Percentiles rank a stretch among this genome's conserved stretches.
These are phyloP conservation scores for Auriscalpium orientale DNA, from an alignment of 768 basidiomycete species.

Conservation along the genomic window DNA sequence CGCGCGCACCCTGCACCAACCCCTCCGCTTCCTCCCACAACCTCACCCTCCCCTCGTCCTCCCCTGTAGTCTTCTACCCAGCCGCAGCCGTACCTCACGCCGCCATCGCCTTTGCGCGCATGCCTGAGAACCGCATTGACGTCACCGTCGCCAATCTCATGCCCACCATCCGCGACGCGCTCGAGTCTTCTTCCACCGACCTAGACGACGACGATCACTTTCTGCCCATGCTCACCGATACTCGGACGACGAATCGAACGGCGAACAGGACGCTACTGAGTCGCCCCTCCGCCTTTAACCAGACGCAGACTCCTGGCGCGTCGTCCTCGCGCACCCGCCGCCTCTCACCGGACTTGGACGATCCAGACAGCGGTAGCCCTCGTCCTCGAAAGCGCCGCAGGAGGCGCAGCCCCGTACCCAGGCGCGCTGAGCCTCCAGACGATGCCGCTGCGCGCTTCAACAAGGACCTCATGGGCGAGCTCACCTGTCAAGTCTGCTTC, in stretches of 20 bases:
- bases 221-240: constrained; percentile 5
- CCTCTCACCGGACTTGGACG: too few species aligned
- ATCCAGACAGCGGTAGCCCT: too few species aligned
- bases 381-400: too few species aligned
- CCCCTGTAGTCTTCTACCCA: constrained; percentile 27
- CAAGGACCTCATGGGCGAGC: too few species aligned
- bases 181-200: constrained; percentile 1
- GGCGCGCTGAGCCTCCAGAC: too few species aligned
- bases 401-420: too few species aligned
- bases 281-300: too few species aligned
- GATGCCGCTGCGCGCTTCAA: too few species aligned
- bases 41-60: constrained; percentile 35
- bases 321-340: too few species aligned
- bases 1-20: constrained; percentile 19
- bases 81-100: constrained; percentile 6
- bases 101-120: constrained; percentile 8
- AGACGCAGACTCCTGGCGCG: too few species aligned
- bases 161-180: constrained; percentile 32
- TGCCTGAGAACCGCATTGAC: constrained; percentile 31
- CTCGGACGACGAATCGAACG: constrained; percentile 22
- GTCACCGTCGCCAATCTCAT: constrained; percentile 53
- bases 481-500: too few species aligned
- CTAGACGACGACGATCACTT: not conserved
- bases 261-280: constrained; percentile 25
- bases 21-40: constrained; percentile 14